Evolutionary conservation across 2,329 filamentous ascomycete genomes (phyloP).

Genomic region (Aspergillus sp.): DNA sequence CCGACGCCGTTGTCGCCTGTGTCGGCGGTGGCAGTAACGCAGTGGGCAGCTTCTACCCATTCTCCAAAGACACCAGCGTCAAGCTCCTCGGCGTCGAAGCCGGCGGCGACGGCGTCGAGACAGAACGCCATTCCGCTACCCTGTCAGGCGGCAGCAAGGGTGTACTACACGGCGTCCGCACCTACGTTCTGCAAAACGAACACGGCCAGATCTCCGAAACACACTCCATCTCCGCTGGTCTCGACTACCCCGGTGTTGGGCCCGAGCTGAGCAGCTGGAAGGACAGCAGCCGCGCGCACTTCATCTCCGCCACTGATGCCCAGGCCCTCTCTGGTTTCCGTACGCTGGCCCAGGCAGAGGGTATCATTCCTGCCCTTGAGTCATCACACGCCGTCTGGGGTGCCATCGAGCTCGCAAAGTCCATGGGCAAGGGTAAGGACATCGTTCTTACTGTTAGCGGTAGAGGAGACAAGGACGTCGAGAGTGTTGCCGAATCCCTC

Average conservation of each 20-base stretch:
- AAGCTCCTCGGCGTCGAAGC: constrained; percentile 93
- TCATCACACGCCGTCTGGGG: constrained; percentile 90
- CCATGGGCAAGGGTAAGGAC: constrained; percentile 83
- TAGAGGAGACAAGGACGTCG: constrained; percentile 95
- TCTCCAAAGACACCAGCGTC: constrained; percentile 79
- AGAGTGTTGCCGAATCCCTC: constrained; percentile 94
- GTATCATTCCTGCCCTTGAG: constrained; percentile 95
- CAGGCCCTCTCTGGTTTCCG: constrained; percentile 87
- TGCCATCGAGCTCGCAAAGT: constrained; percentile 86
- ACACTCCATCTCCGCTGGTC: constrained; percentile 91
- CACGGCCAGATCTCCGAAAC: constrained; percentile 94
- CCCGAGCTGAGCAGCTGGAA: constrained; percentile 94
- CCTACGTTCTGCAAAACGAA: constrained; percentile 89
- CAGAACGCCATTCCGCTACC: constrained; percentile 80
- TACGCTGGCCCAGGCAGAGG: constrained; percentile 81
- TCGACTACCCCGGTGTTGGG: constrained; percentile 96
- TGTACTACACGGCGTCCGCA: constrained; percentile 92
- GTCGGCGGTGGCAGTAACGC: constrained; percentile 96
- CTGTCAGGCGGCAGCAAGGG: constrained; percentile 84
- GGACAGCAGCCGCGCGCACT: constrained; percentile 80
- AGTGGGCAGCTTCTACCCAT: constrained; percentile 97
- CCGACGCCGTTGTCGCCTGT: constrained; percentile 93
- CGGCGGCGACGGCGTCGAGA: constrained; percentile 88
- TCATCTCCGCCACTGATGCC: constrained; percentile 87
- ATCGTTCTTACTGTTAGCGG: constrained; percentile 93